A percentile compares a stretch with the other conserved stretches of the same genome.
These are phyloP conservation scores for Komagataella ulmi DNA, from an alignment of 805 yeast genomes.

Conservation along the genomic window DNA sequence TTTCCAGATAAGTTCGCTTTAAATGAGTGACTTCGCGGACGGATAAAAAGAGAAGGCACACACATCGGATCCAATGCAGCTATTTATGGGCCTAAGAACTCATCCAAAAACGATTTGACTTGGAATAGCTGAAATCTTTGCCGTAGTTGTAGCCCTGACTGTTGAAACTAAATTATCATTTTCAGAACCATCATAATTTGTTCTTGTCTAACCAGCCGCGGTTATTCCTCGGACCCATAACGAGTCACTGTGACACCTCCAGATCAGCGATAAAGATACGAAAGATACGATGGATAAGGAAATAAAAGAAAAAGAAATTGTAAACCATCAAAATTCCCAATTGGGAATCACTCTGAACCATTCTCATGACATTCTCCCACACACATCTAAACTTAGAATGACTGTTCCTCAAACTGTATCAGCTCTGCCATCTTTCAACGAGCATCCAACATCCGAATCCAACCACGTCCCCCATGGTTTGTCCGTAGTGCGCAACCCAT, in stretches of 20 bases:
- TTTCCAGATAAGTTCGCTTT: background rate
- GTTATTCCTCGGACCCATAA: background rate
- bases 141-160: too few relatives aligned
- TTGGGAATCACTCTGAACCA: background rate
- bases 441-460: background rate
- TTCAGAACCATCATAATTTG: background rate
- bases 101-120: background rate
- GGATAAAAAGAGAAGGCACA: background rate
- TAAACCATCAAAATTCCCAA: background rate
- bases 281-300: too few relatives aligned
- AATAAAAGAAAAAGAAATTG: background rate
- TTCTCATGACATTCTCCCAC: background rate
- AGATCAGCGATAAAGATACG: background rate
- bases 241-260: background rate
- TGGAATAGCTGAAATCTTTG: background rate
- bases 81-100: background rate
- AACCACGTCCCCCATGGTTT: background rate
- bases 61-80: background rate
- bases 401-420: background rate
- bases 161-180: background rate
- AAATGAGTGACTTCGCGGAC: background rate
- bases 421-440: background rate
- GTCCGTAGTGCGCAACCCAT: background rate
- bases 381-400: background rate
- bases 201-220: background rate